A percentile compares a stretch with the other conserved stretches of the same genome.
Conservation (phyloP, 139 green algal genomes). For the Chlorella sp. region DNA sequence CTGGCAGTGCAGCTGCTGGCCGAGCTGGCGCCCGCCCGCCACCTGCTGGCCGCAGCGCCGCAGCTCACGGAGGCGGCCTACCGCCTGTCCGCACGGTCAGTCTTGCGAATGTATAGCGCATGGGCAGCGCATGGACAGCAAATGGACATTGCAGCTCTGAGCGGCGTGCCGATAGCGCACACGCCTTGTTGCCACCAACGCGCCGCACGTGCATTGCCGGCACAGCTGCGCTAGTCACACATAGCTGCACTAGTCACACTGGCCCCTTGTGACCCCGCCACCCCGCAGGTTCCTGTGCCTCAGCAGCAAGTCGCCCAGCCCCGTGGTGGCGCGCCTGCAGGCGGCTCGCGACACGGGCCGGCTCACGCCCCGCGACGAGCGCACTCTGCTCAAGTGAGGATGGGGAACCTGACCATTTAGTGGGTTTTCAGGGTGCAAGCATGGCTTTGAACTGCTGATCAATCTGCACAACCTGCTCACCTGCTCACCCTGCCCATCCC, state of each 20-base stretch:
- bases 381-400: slow-evolving; percentile 1
- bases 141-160: no score
- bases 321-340: slow-evolving; percentile 12
- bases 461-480: no score
- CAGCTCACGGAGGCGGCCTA: slow-evolving; percentile 40
- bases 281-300: slow-evolving; percentile 26
- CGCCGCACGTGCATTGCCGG: no score
- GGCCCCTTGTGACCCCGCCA: background rate
- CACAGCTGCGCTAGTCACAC: no score
- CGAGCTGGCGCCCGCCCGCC: slow-evolving; percentile 36
- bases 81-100: slow-evolving; percentile 4
- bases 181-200: background rate
- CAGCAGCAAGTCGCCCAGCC: slow-evolving; percentile 27
- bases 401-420: background rate
- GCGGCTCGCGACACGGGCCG: background rate
- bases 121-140: background rate
- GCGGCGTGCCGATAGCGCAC: no score
- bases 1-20: slow-evolving; percentile 61
- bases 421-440: background rate
- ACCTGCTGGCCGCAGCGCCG: background rate
- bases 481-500: background rate
- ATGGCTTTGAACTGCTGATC: no score
- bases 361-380: background rate
- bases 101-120: background rate
- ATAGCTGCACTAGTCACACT: no score